These are phyloP conservation scores for Camelina hispida DNA, from an alignment of 345 rosid genomes.

Conservation along the genomic window DNA sequence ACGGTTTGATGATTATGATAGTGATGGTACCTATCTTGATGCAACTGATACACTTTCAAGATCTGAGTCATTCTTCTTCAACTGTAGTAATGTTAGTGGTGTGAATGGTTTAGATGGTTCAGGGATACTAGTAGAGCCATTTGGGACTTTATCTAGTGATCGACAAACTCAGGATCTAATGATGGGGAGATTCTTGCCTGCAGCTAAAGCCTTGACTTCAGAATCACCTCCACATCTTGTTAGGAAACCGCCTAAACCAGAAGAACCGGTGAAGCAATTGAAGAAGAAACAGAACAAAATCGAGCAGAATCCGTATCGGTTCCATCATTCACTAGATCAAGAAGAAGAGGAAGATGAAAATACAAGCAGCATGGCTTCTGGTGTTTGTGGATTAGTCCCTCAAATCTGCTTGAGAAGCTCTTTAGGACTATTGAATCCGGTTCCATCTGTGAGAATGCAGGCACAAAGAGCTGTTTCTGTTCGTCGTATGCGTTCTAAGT, in stretches of 20 bases:
- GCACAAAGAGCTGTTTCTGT: constrained; percentile 49
- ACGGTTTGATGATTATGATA: constrained; percentile 44
- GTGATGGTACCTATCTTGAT: constrained; percentile 55
- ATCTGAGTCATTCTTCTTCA: constrained; percentile 59
- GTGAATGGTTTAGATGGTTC: constrained; percentile 58
- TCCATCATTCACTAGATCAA: constrained; percentile 47
- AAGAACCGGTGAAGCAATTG: constrained; percentile 45
- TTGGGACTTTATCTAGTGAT: constrained; percentile 58
- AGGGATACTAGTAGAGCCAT: constrained; percentile 47
- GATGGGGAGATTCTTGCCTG: constrained; percentile 94
- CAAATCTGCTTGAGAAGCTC: constrained; percentile 69
- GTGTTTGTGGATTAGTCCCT: constrained; percentile 78
- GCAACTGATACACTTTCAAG: constrained; percentile 62
- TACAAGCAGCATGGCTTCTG: constrained; percentile 47
- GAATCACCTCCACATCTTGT: constrained; percentile 58
- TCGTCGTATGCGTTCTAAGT: constrained; percentile 49
- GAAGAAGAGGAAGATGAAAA: constrained; percentile 57
- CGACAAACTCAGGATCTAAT: constrained; percentile 69
- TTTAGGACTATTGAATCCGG: constrained; percentile 62
- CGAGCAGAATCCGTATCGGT: constrained; percentile 39
- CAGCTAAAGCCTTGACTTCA: constrained; percentile 89
- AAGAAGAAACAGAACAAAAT: constrained; percentile 42
- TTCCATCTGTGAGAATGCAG: constrained; percentile 60
- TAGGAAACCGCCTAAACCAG: constrained; percentile 54
- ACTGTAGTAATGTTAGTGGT: constrained; percentile 63